A percentile compares a stretch with the other conserved stretches of the same genome.
These are phyloP conservation scores for Cladophialophora immunda DNA, from an alignment of 2,329 filamentous ascomycete genomes.

Conservation along the genomic window DNA sequence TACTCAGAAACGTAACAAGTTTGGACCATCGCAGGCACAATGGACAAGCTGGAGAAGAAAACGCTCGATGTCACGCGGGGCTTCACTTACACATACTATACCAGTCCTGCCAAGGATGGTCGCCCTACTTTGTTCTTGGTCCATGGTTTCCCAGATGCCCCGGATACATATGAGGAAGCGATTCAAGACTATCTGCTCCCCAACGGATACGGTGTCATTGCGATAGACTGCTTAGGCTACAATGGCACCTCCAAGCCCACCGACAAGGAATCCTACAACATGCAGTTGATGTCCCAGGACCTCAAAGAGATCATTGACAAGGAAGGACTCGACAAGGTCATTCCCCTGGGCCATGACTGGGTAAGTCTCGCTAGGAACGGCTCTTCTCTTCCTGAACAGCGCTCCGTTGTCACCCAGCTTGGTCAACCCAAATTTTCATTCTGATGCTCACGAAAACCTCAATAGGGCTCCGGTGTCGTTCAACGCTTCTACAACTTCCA, in stretches of 20 bases:
- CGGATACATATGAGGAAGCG: constrained; percentile 53
- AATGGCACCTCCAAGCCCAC: constrained; percentile 53
- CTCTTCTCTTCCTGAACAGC: background rate
- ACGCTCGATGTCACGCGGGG: constrained; percentile 29
- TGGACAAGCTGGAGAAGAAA: constrained; percentile 29
- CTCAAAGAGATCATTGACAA: constrained; percentile 52
- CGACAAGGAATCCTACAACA: constrained; percentile 49
- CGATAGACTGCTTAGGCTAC: constrained; percentile 52
- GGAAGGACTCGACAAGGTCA: constrained; percentile 48
- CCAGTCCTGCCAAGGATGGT: constrained; percentile 38
- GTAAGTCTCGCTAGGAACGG: constrained; percentile 10
- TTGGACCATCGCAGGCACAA: background rate
- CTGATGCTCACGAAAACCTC: background rate
- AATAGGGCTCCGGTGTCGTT: constrained; percentile 53
- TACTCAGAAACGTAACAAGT: background rate
- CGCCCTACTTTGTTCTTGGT: constrained; percentile 50
- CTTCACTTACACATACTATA: constrained; percentile 54
- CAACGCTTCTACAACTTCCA: constrained; percentile 56
- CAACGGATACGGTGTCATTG: constrained; percentile 51
- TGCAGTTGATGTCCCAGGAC: constrained; percentile 48
- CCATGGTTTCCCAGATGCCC: constrained; percentile 62
- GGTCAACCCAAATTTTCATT: background rate
- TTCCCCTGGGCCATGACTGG: constrained; percentile 60
- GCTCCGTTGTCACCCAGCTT: background rate
- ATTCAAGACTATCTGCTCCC: constrained; percentile 52